A percentile compares a stretch with the other conserved stretches of the same genome.
phyloP scores from a whole-genome alignment of 257 asterid species.

The Paraleonurus japonicus region DNA sequence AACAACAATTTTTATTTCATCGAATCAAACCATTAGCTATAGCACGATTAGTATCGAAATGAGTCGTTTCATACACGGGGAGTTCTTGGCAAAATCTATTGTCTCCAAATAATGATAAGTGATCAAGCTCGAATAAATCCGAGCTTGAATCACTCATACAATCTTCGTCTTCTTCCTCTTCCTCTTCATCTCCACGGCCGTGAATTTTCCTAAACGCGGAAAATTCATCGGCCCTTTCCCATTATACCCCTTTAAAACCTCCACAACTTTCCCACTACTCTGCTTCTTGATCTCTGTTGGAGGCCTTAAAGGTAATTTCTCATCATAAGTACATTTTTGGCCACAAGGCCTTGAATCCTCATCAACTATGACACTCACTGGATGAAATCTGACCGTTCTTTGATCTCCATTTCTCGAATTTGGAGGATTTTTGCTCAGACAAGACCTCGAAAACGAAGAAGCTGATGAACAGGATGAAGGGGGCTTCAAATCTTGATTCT shows the following conservation, averaged over 20 bases:
- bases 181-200: not conserved
- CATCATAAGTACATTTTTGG: conserved; percentile 33
- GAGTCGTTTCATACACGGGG: conserved; percentile 84
- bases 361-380: conserved; percentile 62
- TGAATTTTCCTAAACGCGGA: conserved; percentile 9
- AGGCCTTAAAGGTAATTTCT: conserved; percentile 21
- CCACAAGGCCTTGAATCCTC: conserved; percentile 62
- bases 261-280: conserved; percentile 28
- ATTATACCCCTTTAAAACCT: conserved; percentile 17
- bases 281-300: conserved; percentile 21
- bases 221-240: conserved; percentile 15
- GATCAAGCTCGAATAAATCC: conserved; percentile 85
- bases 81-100: conserved; percentile 66
- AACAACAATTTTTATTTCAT: not conserved
- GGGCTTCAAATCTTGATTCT: conserved; percentile 21
- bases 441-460: conserved; percentile 66
- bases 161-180: conserved; percentile 41
- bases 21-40: conserved; percentile 57
- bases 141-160: conserved; percentile 74
- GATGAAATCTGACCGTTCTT: conserved; percentile 68
- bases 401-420: conserved; percentile 35
- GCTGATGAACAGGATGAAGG: conserved; percentile 55
- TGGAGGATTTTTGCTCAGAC: conserved; percentile 59
- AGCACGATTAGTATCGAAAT: conserved; percentile 45
- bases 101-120: conserved; percentile 43